Evolutionary conservation across 1,284 basidiomycete species (phyloP).

Genomic region (Marasmius sp.): DNA sequence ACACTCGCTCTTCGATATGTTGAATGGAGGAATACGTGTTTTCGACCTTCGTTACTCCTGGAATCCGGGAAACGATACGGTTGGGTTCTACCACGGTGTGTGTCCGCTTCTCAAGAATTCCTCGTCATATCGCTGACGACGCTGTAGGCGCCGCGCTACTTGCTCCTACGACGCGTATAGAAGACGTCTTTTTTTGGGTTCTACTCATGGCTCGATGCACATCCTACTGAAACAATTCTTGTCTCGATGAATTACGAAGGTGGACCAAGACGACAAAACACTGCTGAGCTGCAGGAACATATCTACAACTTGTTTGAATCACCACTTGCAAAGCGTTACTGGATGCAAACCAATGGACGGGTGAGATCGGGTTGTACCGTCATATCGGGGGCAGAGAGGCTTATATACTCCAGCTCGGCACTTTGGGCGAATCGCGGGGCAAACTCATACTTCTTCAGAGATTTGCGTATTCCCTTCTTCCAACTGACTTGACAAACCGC

Average conservation of each 20-base stretch:
- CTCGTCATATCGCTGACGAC: background rate
- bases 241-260: conserved; percentile 44
- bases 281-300: conserved; percentile 33
- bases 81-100: conserved; percentile 45
- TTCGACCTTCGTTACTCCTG: conserved; percentile 45
- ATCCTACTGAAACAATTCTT: conserved; percentile 43
- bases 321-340: conserved; percentile 34
- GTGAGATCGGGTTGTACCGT: conserved; percentile 21
- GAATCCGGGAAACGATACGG: conserved; percentile 46
- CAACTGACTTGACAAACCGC: conserved; percentile 28
- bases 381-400: background rate
- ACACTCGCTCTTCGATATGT: conserved; percentile 40
- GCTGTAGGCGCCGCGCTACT: conserved; percentile 36
- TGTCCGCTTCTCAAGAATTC: background rate
- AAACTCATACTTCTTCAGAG: conserved; percentile 45
- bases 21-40: conserved; percentile 45
- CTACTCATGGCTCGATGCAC: conserved; percentile 44
- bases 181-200: conserved; percentile 44
- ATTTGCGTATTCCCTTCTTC: conserved; percentile 37
- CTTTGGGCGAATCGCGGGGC: conserved; percentile 44
- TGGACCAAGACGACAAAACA: conserved; percentile 37
- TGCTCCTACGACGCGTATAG: conserved; percentile 38
- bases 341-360: conserved; percentile 35
- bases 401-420: conserved; percentile 22
- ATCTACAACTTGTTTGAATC: conserved; percentile 32